phyloP scores from a whole-genome alignment of 768 basidiomycete species.

The Amanita molliuscula region DNA sequence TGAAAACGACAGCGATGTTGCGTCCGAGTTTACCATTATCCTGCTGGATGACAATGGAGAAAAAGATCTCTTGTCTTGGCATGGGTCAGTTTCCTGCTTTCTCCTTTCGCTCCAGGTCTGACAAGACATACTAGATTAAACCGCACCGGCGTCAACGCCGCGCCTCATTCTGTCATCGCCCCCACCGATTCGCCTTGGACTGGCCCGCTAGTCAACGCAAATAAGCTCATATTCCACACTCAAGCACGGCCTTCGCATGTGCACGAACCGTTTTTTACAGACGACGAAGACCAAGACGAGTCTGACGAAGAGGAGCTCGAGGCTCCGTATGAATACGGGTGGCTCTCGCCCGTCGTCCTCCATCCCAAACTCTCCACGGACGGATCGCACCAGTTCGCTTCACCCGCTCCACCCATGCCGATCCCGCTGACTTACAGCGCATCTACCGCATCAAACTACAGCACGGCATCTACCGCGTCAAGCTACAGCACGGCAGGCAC shows the following conservation, averaged over 20 bases:
- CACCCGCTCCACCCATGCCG: not conserved
- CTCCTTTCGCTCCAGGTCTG: not conserved
- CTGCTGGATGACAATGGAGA: conserved; percentile 25
- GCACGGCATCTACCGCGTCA: not conserved
- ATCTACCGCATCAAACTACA: not conserved
- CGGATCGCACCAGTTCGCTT: not conserved
- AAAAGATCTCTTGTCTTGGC: conserved; percentile 25
- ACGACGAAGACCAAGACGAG: conserved; percentile 12
- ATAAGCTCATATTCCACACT: conserved; percentile 13
- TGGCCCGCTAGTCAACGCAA: conserved; percentile 26
- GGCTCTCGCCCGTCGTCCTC: conserved; percentile 19
- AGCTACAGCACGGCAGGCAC: not conserved
- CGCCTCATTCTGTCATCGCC: conserved; percentile 12
- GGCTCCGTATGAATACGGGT: conserved; percentile 14
- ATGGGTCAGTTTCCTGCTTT: conserved; percentile 23
- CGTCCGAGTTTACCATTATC: conserved; percentile 26
- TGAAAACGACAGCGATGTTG: conserved; percentile 9
- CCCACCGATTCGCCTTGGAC: conserved; percentile 28
- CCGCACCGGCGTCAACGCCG: conserved; percentile 22
- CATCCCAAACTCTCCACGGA: not conserved
- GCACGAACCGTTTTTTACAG: not conserved
- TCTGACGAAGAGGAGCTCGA: conserved; percentile 21
- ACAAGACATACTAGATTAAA: conserved; percentile 10
- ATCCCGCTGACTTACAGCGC: not conserved
- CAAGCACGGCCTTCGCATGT: not conserved